phyloP scores from a whole-genome alignment of 176 grass and related monocot genomes.

The Tillandsia fasciculata region DNA sequence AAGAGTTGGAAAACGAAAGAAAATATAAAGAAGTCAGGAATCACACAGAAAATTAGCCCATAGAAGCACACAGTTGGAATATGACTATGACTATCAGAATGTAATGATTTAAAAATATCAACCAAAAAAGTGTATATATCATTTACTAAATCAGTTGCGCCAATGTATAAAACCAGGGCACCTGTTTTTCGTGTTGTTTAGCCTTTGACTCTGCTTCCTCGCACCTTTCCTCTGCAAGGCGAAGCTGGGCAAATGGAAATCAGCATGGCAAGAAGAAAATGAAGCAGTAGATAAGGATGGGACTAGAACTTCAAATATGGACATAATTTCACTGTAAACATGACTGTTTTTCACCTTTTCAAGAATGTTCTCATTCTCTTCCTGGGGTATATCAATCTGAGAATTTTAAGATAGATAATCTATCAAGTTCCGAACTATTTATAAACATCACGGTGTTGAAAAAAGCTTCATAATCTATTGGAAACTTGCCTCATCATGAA shows the following conservation, averaged over 20 bases:
- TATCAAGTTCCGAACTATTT: not conserved
- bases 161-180: conserved; percentile 9
- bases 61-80: too few relatives aligned
- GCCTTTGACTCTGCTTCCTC: conserved; percentile 51
- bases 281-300: conserved; percentile 10
- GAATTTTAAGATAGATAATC: not conserved
- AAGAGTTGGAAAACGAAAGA: too few relatives aligned
- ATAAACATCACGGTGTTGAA: not conserved
- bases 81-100: not conserved
- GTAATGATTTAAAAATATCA: not conserved
- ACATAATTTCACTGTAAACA: conserved; percentile 8
- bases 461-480: not conserved
- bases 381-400: conserved; percentile 67
- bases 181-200: conserved; percentile 53
- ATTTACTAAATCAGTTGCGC: conserved; percentile 1
- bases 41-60: too few relatives aligned
- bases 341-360: conserved; percentile 49
- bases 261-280: conserved; percentile 22
- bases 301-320: not conserved
- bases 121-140: not conserved
- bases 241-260: conserved; percentile 44
- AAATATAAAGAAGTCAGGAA: too few relatives aligned
- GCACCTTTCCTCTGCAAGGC: conserved; percentile 64
- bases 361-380: conserved; percentile 58
- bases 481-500: conserved; percentile 78